These are phyloP conservation scores for Fonsecaea multimorphosa DNA, from an alignment of 2,329 filamentous ascomycete genomes.

Conservation along the genomic window DNA sequence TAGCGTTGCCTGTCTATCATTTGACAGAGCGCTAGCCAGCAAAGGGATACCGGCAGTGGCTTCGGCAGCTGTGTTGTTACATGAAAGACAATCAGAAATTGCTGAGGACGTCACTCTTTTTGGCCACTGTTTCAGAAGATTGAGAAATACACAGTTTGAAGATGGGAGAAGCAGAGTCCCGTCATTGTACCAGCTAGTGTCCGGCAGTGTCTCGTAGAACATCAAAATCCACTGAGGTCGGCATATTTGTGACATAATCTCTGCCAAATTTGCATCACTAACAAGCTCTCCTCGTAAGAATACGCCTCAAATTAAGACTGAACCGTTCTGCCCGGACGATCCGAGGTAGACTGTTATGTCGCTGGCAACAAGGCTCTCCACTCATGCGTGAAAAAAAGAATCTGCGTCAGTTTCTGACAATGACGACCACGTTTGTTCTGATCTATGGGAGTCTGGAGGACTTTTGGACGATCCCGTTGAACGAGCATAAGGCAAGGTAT, in stretches of 20 bases:
- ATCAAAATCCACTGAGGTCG: not conserved
- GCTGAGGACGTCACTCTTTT: too few species aligned
- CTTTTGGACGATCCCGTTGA: too few species aligned
- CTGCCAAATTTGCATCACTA: not conserved
- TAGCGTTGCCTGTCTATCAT: constrained; percentile 2
- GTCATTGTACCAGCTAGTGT: not conserved
- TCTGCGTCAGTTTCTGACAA: too few species aligned
- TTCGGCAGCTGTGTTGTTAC: not conserved
- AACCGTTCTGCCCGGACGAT: constrained; percentile 6
- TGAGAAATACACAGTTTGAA: too few species aligned
- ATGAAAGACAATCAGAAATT: too few species aligned
- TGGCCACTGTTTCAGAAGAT: too few species aligned
- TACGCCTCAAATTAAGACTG: not conserved
- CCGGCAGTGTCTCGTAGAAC: not conserved
- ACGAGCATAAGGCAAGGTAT: not conserved
- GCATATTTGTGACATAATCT: not conserved
- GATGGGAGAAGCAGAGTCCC: too few species aligned
- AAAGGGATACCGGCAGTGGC: not conserved
- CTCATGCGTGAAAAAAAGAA: too few species aligned
- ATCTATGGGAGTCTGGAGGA: not conserved
- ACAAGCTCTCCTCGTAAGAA: not conserved
- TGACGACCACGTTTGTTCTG: not conserved
- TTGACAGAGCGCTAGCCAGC: not conserved
- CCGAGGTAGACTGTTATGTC: constrained; percentile 4
- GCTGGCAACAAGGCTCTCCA: not conserved